These are phyloP conservation scores for Daldinia sp. DNA, from an alignment of 2,329 filamentous ascomycete genomes.

Conservation along the genomic window DNA sequence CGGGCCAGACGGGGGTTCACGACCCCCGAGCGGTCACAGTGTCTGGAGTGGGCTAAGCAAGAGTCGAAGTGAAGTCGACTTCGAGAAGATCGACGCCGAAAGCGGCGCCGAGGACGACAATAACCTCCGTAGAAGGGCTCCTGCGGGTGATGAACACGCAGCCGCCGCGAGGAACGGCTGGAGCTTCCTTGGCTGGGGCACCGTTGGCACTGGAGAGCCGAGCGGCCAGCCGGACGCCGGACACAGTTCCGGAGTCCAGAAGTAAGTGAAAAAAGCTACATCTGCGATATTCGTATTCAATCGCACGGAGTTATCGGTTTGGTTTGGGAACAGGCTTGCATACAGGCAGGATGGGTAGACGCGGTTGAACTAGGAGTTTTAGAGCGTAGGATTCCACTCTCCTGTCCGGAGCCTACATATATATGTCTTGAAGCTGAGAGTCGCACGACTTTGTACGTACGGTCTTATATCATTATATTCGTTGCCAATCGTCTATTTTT, in stretches of 20 bases:
- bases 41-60: conserved; percentile 71
- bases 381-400: conserved; percentile 27
- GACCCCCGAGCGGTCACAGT: conserved; percentile 58
- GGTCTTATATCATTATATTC: conserved; percentile 39
- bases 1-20: conserved; percentile 47
- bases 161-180: conserved; percentile 38
- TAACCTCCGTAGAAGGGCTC: conserved; percentile 41
- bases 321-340: conserved; percentile 5
- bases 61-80: conserved; percentile 86
- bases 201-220: conserved; percentile 16
- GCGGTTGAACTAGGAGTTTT: conserved; percentile 5
- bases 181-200: conserved; percentile 45
- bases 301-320: conserved; percentile 34
- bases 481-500: conserved; percentile 23
- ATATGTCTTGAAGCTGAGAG: conserved; percentile 25
- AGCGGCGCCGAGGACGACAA: conserved; percentile 62
- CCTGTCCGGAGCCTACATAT: conserved; percentile 16
- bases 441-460: conserved; percentile 9
- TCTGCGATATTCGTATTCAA: conserved; percentile 12
- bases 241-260: conserved; percentile 41
- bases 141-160: conserved; percentile 35
- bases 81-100: conserved; percentile 86
- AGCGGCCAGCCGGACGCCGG: conserved; percentile 22
- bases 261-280: conserved; percentile 18
- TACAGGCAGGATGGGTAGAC: conserved; percentile 20